These are phyloP conservation scores for Waltergamsia citrina DNA, from an alignment of 2,329 filamentous ascomycete genomes.

Conservation along the genomic window DNA sequence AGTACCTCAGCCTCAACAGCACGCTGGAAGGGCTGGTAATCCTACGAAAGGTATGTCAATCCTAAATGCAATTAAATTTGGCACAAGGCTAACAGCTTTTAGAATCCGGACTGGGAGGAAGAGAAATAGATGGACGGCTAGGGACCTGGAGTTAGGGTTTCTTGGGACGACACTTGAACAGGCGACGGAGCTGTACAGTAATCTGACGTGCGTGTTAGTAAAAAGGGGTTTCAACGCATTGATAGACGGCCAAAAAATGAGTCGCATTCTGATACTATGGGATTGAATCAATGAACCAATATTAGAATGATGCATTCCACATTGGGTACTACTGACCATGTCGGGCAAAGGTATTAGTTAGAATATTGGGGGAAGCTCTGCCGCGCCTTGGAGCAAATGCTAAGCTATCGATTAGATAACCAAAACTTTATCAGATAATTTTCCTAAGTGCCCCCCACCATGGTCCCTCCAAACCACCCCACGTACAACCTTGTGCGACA, in stretches of 20 bases:
- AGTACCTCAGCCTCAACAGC: slow-evolving; percentile 87
- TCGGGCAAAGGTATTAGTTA: no score
- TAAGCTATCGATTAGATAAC: slow-evolving; percentile 4
- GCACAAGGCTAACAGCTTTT: slow-evolving; percentile 8
- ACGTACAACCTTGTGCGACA: neutral
- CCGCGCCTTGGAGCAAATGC: no score
- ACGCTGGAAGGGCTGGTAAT: slow-evolving; percentile 93
- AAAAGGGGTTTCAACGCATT: slow-evolving; percentile 11
- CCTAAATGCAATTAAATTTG: neutral
- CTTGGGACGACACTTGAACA: slow-evolving; percentile 5
- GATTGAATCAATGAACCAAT: no score
- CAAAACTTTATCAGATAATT: slow-evolving; percentile 14
- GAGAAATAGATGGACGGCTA: slow-evolving; percentile 20
- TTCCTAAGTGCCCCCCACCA: slow-evolving; percentile 10
- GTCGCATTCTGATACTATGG: no score
- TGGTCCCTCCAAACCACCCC: neutral
- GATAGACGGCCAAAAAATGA: slow-evolving; percentile 14
- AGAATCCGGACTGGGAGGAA: slow-evolving; percentile 30
- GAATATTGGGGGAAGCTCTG: no score
- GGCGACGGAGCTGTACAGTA: slow-evolving; percentile 21
- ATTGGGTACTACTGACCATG: no score
- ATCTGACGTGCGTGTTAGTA: slow-evolving; percentile 13
- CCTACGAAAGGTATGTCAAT: slow-evolving; percentile 69
- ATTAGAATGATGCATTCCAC: no score
- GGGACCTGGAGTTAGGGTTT: slow-evolving; percentile 7